Base-by-base conservation (phyloP, 805 yeast species). In the Clavispora vitiphila region DNA sequence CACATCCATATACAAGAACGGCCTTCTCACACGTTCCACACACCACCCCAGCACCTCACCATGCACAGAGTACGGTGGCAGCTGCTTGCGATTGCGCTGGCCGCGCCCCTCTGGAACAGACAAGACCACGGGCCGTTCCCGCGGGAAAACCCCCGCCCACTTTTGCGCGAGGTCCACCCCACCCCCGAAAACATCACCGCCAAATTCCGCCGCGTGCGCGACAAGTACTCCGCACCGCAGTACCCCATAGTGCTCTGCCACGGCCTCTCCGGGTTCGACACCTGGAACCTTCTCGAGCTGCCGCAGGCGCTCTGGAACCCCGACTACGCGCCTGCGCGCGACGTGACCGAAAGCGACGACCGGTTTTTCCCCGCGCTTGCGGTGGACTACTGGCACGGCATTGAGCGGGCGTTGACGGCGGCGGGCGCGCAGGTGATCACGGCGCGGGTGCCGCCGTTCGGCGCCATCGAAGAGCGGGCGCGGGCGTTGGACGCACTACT, bases 261-360 rank as follows among this genome's bases (percentile, higher is more conserved):
- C 65, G 96, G 96, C 0, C 72, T 88, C 19, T 78, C 86, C 0
- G 96, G 96, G 1, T 88, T 86, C 52, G 95, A 86, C 52, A 71
- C 58, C 38, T 43, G 69, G 34, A 42, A 53, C 31, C 39, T 51
- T 12, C 38, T 51, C 24, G 45, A 40, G 30, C 40, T 43, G 26
- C 55, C 55, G 16, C 52, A 42, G 35, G 35, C 49, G 35, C 27
- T 21, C 24, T 34, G 36, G 36, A 34, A 34, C 25, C 31, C 31
- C 18, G 37, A 34, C 26, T 35, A 23, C 22, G 30, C 22, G 11
- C 25, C 18, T 8, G 24, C 5, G 18, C 18, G 18, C 7, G 19
- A 34, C 8, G 36, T 21, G 22, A 15, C 36, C 9, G 25, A 34
- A 18, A 26, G 37, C 32, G 43, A 38, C 7, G 24, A 12, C 27